Base-by-base conservation (phyloP, 1,284 basidiomycete genomes). In the Ceratobasidium sp. region DNA sequence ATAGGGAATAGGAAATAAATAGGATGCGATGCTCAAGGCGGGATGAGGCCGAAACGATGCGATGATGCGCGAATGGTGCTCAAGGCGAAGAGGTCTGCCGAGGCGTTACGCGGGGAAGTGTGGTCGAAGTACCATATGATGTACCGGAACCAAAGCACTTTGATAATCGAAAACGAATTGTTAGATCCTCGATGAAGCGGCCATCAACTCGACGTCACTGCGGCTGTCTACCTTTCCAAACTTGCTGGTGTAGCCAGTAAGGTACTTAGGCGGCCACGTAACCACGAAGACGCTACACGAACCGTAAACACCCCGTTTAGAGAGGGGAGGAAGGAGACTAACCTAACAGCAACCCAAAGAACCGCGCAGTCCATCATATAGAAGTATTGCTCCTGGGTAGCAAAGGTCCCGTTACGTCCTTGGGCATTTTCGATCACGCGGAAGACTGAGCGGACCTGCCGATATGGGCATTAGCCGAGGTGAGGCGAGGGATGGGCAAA, bases 181-280 rank as follows among this genome's bases (percentile, higher is more conserved):
- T 46, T 46, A n/a, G 16, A 16, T 4, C 16, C 19, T n/a, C 19
- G 47, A 21, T 16, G 11, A 50, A 6, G 23, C 25, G 47, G 47
- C 5, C n/a, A 50, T 21, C 42, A 50, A 27, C 21, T 50, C 47
- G 47, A 50, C 47, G 14, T 50, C 11, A 27, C 47, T 50, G 21
- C 11, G 4, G 33, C 33, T 36, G 33, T 11, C 33, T 36, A 2
- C 21, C 21, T 50, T 50, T 46, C 42, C 42, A 6, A 21, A 23
- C n/a, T 6, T 27, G 21, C 11, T 6, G 6, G 33, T 41, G 33
- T 56, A 56, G n/a, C 19, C 36, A 7, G 30, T 41, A n/a, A 56
- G 30, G n/a, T 56, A 56, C 8, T n/a, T 21, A 1, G 54, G 54
- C 11, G 54, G 54, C 54, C 54, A 56, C 2, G 54, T 56, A 9